Base-by-base conservation (phyloP, 106 monocot species). In the Acorus calamus region DNA sequence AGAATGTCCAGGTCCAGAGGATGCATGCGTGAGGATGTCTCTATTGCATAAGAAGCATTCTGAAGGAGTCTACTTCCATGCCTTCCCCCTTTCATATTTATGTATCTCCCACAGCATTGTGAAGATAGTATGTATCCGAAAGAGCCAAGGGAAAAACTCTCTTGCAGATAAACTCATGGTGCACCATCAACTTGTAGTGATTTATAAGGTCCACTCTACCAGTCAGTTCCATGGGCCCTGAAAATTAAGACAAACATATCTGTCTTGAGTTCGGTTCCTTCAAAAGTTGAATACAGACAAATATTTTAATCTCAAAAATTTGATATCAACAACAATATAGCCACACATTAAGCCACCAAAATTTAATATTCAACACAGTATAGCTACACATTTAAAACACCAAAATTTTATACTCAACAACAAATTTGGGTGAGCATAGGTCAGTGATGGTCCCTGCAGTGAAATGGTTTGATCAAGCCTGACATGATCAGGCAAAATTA, bases 111-210 rank as follows among this genome's bases (percentile, higher is more conserved):
- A 75, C 87, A 49, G 88, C 83, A 84, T 86, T 92, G 70, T 92
- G 83, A 72, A 99, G 85, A 63, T 99, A 99, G 50, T 92, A 88
- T 44, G 98, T 99, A 56, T 99, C 85, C 43, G 92, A 92, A 59
- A 99, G 81, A 66, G 98, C 68, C 52, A 73, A 28, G 4, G 98
- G 98, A 52, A 99, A 69, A 11, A 70, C 47, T 66, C 74, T 83
- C 75, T 83, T 88, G 69, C 98, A 99, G 59, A 99, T 92, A 60
- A 92, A 99, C 55, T 92, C 88, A 74, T 99, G 86, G 57, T 92
- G 98, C 4, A 74, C 45, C 57, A 73, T 42, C 78, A 99, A 76
- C 69, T 83, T 92, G 79, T 77, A 99, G 58, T 92, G 88, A 78
- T 68, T 86, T 69, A 99, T 83, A 59, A 99, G 85, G 76, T 99